Percentiles rank a stretch among this genome's conserved stretches.
These are phyloP conservation scores for Wallacemonas rigidus DNA, from an alignment of 208 protist species.

Conservation along the genomic window DNA sequence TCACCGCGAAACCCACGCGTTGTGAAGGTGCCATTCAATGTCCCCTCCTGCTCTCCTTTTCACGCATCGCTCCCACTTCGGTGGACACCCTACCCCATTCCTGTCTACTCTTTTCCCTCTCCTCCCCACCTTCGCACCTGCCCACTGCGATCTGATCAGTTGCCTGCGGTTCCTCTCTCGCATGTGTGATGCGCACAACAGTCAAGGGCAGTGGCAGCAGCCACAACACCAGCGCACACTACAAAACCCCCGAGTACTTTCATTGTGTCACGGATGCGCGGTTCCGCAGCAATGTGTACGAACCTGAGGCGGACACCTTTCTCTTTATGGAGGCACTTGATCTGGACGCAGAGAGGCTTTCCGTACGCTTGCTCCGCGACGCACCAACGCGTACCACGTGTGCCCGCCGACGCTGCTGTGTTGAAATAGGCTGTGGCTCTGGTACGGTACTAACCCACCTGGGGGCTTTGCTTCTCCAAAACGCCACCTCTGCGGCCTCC, in stretches of 20 bases:
- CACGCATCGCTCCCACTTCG: too few species aligned
- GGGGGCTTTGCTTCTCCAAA: conserved; percentile 28
- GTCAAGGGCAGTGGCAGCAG: background rate
- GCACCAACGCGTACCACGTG: background rate
- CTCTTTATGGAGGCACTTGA: conserved; percentile 83
- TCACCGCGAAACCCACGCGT: background rate
- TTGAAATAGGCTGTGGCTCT: conserved; percentile 85
- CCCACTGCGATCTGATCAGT: too few species aligned
- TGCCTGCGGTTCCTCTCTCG: too few species aligned
- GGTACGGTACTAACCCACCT: conserved; percentile 85
- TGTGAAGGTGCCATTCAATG: background rate
- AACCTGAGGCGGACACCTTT: conserved; percentile 91
- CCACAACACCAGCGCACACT: background rate
- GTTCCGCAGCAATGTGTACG: conserved; percentile 82
- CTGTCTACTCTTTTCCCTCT: too few species aligned
- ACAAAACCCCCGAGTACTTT: conserved; percentile 83
- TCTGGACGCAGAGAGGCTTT: conserved; percentile 44
- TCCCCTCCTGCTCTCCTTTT: too few species aligned
- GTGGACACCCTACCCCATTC: too few species aligned
- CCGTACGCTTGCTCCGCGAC: conserved; percentile 18
- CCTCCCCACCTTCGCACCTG: too few species aligned
- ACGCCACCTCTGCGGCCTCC: background rate
- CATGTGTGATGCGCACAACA: background rate
- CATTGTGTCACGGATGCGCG: conserved; percentile 71
- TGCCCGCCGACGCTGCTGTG: conserved; percentile 37